Base-by-base conservation (phyloP, 495 filamentous ascomycete species). In the Neurospora sp. region DNA sequence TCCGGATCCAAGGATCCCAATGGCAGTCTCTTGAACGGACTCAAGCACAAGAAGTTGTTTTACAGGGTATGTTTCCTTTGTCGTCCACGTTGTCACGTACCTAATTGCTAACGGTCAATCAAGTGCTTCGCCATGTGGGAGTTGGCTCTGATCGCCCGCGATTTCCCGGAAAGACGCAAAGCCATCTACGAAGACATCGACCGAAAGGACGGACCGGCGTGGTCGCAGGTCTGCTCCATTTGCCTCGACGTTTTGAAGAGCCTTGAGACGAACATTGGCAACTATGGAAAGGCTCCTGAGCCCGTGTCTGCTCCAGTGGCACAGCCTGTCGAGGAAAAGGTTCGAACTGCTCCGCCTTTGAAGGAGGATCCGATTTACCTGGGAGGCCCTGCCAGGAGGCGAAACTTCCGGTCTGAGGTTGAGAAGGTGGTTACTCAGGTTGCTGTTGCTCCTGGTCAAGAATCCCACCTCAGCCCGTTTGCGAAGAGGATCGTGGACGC, bases 51-150 rank as follows among this genome's bases (percentile, higher is more conserved):
- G 79, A 93, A 91, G 74, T 81, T 88, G 47, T 77, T 88, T n/a
- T 84, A 87, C 44, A 87, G 82, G 82, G 90, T 87, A 84, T 76
- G 83, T 78, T 71, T 35, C 59, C 74, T 37, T 44, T 59, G 12
- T 41, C 59, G 40, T 27, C 39, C 12, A 39, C 12, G 38, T 10
- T 27, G 16, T 39, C n/a, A 12, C 14, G 18, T 3, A n/a, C 22
- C 8, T 35, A 35, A 27, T 69, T 37, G 73, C 79, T 83, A 75
- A 83, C 71, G 16, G 7, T 38, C 68, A 65, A 16, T 3, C 12
- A 83, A 93, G 83, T 83, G 88, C 4, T 95, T 95, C 79, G 95
- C 96, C 35, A 93, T 97, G 83, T 96, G 94, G 92, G 96, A 99
- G 79, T 85, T 98, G 22, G 86, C 87, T 39, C 86, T 91, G 72